Conservation (phyloP, 2,329 filamentous ascomycete species). For the Aspergillus carbonarius region DNA sequence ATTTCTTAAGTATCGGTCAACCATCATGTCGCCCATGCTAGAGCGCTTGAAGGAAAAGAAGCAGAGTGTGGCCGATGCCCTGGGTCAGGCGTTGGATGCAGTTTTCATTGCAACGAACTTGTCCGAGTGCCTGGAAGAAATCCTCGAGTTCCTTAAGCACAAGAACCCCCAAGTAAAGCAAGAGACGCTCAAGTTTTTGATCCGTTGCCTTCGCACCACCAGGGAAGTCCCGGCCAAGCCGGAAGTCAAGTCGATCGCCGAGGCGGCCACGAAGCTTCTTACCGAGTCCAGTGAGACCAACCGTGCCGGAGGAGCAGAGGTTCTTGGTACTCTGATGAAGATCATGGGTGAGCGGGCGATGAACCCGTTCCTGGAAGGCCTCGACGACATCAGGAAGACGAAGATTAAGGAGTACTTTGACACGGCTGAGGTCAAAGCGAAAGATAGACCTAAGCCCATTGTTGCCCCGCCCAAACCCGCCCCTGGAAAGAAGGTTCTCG, state of each 20-base stretch:
- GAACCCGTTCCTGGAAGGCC: conserved; percentile 84
- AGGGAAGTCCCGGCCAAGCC: conserved; percentile 78
- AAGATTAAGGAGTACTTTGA: conserved; percentile 95
- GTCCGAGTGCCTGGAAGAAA: conserved; percentile 88
- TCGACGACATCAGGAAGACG: conserved; percentile 92
- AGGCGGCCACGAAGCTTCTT: conserved; percentile 82
- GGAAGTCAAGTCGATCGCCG: conserved; percentile 83
- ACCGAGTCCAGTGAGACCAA: conserved; percentile 84
- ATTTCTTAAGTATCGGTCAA: conserved; percentile 77
- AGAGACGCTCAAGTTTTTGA: conserved; percentile 89
- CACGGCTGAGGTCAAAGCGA: conserved; percentile 78
- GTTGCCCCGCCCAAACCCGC: conserved; percentile 59
- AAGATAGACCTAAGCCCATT: conserved; percentile 83
- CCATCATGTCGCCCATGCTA: conserved; percentile 84
- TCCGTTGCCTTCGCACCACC: conserved; percentile 79
- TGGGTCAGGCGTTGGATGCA: conserved; percentile 78
- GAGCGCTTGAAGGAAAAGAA: conserved; percentile 99
- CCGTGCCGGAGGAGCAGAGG: conserved; percentile 85
- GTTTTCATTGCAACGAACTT: conserved; percentile 67
- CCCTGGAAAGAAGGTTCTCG: conserved; percentile 55
- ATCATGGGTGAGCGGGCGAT: conserved; percentile 96
- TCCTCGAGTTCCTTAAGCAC: conserved; percentile 76
- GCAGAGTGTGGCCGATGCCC: conserved; percentile 78
- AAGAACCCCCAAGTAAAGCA: conserved; percentile 99
- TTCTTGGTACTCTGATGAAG: conserved; percentile 94